phyloP scores from a whole-genome alignment of 495 filamentous ascomycete genomes.

The Penicillium maclennaniae region DNA sequence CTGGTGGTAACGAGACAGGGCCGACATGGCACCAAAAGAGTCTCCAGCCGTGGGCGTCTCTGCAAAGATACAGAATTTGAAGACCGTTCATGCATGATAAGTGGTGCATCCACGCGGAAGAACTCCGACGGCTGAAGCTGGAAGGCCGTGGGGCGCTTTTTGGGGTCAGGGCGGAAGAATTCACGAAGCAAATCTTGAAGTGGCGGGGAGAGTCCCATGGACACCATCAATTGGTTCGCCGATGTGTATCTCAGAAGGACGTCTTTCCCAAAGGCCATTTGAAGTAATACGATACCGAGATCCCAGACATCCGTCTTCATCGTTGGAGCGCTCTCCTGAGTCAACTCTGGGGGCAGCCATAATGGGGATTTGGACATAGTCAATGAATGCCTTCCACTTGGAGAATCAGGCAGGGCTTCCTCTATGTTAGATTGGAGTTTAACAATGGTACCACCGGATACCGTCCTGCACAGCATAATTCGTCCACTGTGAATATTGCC shows the following conservation, averaged over 20 bases:
- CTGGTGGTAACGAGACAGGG: conserved; percentile 69
- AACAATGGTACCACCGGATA: conserved; percentile 40
- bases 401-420: conserved; percentile 34
- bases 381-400: conserved; percentile 37
- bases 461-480: conserved; percentile 57
- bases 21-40: conserved; percentile 36
- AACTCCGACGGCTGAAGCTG: conserved; percentile 89
- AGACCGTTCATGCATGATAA: conserved; percentile 32
- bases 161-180: conserved; percentile 77
- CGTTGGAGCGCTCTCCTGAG: conserved; percentile 55
- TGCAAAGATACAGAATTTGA: conserved; percentile 40
- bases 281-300: conserved; percentile 80
- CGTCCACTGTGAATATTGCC: conserved; percentile 72
- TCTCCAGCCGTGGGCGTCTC: conserved; percentile 48
- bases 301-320: conserved; percentile 94
- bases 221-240: conserved; percentile 60
- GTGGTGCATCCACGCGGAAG: conserved; percentile 57
- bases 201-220: conserved; percentile 66
- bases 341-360: conserved; percentile 80
- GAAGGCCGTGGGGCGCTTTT: conserved; percentile 83
- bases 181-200: conserved; percentile 74
- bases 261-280: conserved; percentile 89
- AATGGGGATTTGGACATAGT: conserved; percentile 67
- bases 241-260: conserved; percentile 73
- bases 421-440: conserved; percentile 44